A percentile compares a stretch with the other conserved stretches of the same genome.
phyloP scores from a whole-genome alignment of 164 flowering plant species.

The Dillenia suffruticosa region DNA sequence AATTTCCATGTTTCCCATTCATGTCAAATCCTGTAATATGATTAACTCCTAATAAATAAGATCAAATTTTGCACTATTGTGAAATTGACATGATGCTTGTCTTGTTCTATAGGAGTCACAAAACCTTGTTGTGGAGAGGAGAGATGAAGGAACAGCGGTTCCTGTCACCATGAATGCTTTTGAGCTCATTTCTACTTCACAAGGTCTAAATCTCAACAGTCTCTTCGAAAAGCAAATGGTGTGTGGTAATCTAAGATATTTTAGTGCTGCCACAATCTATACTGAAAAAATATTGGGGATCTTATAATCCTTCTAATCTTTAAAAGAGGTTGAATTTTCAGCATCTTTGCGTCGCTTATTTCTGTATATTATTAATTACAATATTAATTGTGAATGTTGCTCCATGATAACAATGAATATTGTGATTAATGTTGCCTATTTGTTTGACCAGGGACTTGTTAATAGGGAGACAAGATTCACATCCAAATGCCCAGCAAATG shows the following conservation, averaged over 20 bases:
- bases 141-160: slow-evolving; percentile 49
- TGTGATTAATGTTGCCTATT: neutral
- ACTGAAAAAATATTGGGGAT: too few species aligned
- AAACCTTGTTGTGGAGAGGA: slow-evolving; percentile 83
- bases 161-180: slow-evolving; percentile 93
- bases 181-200: slow-evolving; percentile 92
- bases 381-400: too few species aligned
- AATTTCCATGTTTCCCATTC: too few species aligned
- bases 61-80: too few species aligned
- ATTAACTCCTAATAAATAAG: too few species aligned
- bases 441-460: slow-evolving; percentile 63
- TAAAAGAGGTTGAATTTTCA: too few species aligned
- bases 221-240: slow-evolving; percentile 95
- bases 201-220: slow-evolving; percentile 83
- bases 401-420: too few species aligned
- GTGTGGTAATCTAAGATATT: slow-evolving; percentile 3
- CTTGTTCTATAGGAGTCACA: slow-evolving; percentile 42
- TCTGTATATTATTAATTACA: too few species aligned
- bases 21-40: too few species aligned
- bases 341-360: too few species aligned
- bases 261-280: too few species aligned
- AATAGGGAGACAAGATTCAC: slow-evolving; percentile 93
- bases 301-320: too few species aligned
- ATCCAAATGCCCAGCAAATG: slow-evolving; percentile 78
- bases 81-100: neutral